A percentile compares a stretch with the other conserved stretches of the same genome.
These are phyloP conservation scores for Apiotrichum brassicae DNA, from an alignment of 1,284 basidiomycete species.

Conservation along the genomic window DNA sequence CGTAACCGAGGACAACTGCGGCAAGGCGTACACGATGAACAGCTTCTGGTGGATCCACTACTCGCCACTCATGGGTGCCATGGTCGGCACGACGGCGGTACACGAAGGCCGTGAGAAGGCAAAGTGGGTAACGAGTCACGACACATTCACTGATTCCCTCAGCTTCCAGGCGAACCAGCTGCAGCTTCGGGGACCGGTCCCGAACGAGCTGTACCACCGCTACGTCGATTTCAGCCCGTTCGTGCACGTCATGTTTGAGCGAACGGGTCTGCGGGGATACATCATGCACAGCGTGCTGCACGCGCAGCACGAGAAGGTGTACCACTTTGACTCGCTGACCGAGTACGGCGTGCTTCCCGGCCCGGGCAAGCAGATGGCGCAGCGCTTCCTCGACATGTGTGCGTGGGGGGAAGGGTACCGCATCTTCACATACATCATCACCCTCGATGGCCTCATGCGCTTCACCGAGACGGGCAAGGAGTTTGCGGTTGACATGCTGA, in stretches of 20 bases:
- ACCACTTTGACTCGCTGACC: conserved; percentile 48
- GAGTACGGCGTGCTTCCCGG: conserved; percentile 42
- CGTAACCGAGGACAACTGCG: conserved; percentile 41
- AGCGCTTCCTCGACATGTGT: conserved; percentile 48
- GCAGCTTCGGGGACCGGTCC: conserved; percentile 51
- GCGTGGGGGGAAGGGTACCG: conserved; percentile 49
- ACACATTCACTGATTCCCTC: background rate
- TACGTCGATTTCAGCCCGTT: conserved; percentile 52
- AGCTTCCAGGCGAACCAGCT: conserved; percentile 52
- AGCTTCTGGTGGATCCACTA: conserved; percentile 44
- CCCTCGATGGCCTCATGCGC: conserved; percentile 50
- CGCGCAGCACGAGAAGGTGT: conserved; percentile 50
- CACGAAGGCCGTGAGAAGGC: conserved; percentile 25
- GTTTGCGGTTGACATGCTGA: conserved; percentile 51
- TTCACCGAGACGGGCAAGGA: conserved; percentile 54
- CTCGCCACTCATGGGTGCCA: conserved; percentile 37
- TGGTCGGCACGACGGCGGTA: conserved; percentile 33
- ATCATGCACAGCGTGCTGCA: conserved; percentile 48
- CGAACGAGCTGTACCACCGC: conserved; percentile 49
- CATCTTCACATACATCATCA: conserved; percentile 52
- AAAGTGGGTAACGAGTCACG: conserved; percentile 25
- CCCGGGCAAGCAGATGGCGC: conserved; percentile 32
- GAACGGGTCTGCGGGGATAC: conserved; percentile 45
- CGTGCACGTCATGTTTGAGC: conserved; percentile 49
- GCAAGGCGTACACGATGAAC: conserved; percentile 49